phyloP scores from a whole-genome alignment of 805 yeast species.

The Zygosaccharomyces bailii region DNA sequence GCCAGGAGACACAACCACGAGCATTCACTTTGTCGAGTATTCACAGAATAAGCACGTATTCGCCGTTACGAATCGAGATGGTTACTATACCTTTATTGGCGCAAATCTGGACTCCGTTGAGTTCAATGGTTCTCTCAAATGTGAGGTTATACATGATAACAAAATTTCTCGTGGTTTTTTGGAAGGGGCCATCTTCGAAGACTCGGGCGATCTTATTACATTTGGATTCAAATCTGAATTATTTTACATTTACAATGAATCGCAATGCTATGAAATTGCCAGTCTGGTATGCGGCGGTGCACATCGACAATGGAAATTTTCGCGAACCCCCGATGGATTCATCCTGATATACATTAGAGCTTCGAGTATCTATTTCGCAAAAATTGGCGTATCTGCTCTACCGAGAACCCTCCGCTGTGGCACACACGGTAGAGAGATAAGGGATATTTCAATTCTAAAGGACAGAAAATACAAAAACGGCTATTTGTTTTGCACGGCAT shows the following conservation, averaged over 20 bases:
- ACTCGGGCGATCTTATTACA: slow-evolving; percentile 49
- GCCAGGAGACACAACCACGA: slow-evolving; percentile 67
- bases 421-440: slow-evolving; percentile 87
- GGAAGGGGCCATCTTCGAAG: slow-evolving; percentile 61
- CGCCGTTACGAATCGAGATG: slow-evolving; percentile 62
- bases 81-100: slow-evolving; percentile 48
- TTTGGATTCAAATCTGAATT: slow-evolving; percentile 81
- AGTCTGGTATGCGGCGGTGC: slow-evolving; percentile 86
- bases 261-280: slow-evolving; percentile 63
- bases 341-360: slow-evolving; percentile 60
- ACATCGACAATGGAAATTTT: slow-evolving; percentile 76
- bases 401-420: slow-evolving; percentile 51
- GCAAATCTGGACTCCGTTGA: slow-evolving; percentile 23
- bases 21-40: slow-evolving; percentile 42
- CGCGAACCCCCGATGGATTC: slow-evolving; percentile 28
- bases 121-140: background rate
- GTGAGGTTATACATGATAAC: slow-evolving; percentile 48
- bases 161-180: slow-evolving; percentile 70
- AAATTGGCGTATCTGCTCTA: slow-evolving; percentile 24
- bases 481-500: slow-evolving; percentile 62
- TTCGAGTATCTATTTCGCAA: slow-evolving; percentile 44
- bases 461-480: slow-evolving; percentile 33
- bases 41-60: slow-evolving; percentile 26
- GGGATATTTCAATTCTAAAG: slow-evolving; percentile 61
- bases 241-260: slow-evolving; percentile 81